Conservation (phyloP, 257 asterid genomes). For the Jacaranda mimosifolia region DNA sequence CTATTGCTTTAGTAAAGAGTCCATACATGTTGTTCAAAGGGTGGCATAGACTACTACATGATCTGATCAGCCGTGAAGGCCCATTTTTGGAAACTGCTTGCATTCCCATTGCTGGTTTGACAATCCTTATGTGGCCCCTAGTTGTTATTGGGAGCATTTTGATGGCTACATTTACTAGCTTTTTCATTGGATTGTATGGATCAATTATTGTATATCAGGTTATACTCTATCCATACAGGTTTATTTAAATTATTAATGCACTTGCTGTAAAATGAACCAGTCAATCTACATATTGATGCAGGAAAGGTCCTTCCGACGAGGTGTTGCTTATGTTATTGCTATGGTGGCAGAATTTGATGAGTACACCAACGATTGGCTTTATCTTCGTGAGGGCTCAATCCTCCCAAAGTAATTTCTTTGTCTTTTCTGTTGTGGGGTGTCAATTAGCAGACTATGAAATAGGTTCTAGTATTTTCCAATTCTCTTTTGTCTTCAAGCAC, state of each 20-base stretch:
- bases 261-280: not conserved
- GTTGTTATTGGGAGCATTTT: slow-evolving; percentile 82
- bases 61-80: slow-evolving; percentile 92
- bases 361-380: slow-evolving; percentile 96
- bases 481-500: not conserved
- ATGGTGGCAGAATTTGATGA: slow-evolving; percentile 98
- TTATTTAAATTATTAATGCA: not conserved
- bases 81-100: slow-evolving; percentile 95
- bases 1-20: slow-evolving; percentile 81
- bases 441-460: not conserved
- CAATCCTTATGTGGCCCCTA: slow-evolving; percentile 95
- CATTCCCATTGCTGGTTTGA: slow-evolving; percentile 91
- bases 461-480: not conserved
- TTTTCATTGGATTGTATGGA: slow-evolving; percentile 87
- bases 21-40: slow-evolving; percentile 94
- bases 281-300: slow-evolving; percentile 39
- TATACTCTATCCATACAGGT: slow-evolving; percentile 12
- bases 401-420: slow-evolving; percentile 78
- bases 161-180: slow-evolving; percentile 74
- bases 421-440: not conserved
- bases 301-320: slow-evolving; percentile 89
- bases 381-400: slow-evolving; percentile 90
- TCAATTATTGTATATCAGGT: slow-evolving; percentile 92
- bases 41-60: slow-evolving; percentile 88
- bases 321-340: slow-evolving; percentile 80